phyloP scores from a whole-genome alignment of 2,329 filamentous ascomycete species.

The Lomentospora prolificans region DNA sequence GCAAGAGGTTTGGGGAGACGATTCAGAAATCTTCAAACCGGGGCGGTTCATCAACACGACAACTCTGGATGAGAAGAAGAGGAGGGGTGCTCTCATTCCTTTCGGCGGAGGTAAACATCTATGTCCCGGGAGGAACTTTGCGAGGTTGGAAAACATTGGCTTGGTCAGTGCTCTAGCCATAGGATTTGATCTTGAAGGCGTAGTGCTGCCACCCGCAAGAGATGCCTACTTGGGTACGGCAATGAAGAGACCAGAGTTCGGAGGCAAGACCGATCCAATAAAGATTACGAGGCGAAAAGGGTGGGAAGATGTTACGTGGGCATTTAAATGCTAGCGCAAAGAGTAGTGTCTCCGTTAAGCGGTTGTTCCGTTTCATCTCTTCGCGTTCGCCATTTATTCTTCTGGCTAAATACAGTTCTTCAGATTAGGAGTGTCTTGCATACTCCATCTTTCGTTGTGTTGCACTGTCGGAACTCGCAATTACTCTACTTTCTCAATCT shows the following conservation, averaged over 20 bases:
- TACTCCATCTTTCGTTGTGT: no score
- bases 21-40: slow-evolving; percentile 8
- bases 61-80: slow-evolving; percentile 10
- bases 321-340: neutral
- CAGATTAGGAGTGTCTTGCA: no score
- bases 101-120: slow-evolving; percentile 24
- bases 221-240: neutral
- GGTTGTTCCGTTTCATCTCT: no score
- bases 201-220: slow-evolving; percentile 8
- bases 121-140: slow-evolving; percentile 24
- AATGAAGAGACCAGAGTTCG: neutral
- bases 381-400: no score
- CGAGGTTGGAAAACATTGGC: slow-evolving; percentile 22
- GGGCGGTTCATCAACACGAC: slow-evolving; percentile 6
- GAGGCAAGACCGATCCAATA: neutral
- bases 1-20: slow-evolving; percentile 9
- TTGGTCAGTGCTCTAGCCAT: slow-evolving; percentile 19
- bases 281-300: neutral
- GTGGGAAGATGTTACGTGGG: neutral
- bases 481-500: neutral
- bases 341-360: no score
- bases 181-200: slow-evolving; percentile 20
- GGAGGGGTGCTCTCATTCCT: slow-evolving; percentile 18
- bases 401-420: no score
- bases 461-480: neutral